phyloP scores from a whole-genome alignment of 2,329 filamentous ascomycete species.

The Periconia macrospinosa region DNA sequence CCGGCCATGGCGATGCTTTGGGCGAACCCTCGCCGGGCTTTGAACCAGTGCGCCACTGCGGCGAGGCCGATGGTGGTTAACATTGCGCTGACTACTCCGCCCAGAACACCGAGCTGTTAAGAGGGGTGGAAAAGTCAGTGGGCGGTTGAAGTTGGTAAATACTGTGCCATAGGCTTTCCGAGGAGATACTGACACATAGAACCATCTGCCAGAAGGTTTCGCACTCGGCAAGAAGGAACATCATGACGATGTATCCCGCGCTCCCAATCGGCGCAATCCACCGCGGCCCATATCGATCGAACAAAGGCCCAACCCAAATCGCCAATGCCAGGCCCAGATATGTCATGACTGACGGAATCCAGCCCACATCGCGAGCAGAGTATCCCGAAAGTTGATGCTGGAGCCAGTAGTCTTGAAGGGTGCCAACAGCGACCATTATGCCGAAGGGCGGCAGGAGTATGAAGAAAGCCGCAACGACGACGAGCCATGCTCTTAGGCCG shows the following conservation, averaged over 20 bases:
- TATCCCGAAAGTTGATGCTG: conserved; percentile 70
- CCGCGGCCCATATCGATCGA: conserved; percentile 40
- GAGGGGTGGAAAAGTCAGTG: not conserved
- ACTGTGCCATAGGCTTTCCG: no score
- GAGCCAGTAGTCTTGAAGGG: conserved; percentile 78
- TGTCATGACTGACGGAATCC: conserved; percentile 86
- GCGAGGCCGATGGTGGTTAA: conserved; percentile 42
- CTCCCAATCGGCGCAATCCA: conserved; percentile 38
- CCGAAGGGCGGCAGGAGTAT: conserved; percentile 40
- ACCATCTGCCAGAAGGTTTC: conserved; percentile 48
- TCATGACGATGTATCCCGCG: conserved; percentile 27
- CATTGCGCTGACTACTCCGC: conserved; percentile 43
- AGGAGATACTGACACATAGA: conserved; percentile 20
- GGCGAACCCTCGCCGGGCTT: conserved; percentile 37
- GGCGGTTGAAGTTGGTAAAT: not conserved
- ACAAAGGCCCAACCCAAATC: conserved; percentile 82
- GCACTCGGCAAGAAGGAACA: conserved; percentile 38
- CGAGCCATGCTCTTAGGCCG: conserved; percentile 44
- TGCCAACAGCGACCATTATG: conserved; percentile 58
- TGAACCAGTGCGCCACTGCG: conserved; percentile 45
- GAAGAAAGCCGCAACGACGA: conserved; percentile 41
- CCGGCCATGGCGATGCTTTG: conserved; percentile 46
- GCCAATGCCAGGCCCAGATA: conserved; percentile 83
- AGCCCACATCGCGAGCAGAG: conserved; percentile 68
- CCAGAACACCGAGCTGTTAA: conserved; percentile 38